Conservation (phyloP, 805 yeast species). For the Candida maltosa region DNA sequence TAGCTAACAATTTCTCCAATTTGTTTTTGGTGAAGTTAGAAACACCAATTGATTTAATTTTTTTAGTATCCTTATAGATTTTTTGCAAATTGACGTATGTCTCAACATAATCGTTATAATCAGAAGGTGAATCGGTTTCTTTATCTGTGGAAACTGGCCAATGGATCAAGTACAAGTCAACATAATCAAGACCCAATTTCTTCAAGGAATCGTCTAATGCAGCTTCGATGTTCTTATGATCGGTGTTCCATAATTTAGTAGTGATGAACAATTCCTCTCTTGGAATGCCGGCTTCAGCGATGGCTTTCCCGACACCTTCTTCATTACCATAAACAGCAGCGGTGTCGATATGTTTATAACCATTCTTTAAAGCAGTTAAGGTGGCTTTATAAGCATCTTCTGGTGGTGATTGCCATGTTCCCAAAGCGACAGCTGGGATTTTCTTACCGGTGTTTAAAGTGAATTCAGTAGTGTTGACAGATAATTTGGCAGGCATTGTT, state of each 20-base stretch:
- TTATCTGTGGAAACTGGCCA: slow-evolving; percentile 62
- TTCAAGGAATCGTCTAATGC: slow-evolving; percentile 59
- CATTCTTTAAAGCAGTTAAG: slow-evolving; percentile 55
- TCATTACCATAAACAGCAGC: slow-evolving; percentile 71
- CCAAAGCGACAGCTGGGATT: slow-evolving; percentile 70
- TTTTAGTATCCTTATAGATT: slow-evolving; percentile 47
- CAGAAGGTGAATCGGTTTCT: slow-evolving; percentile 21
- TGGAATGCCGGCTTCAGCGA: slow-evolving; percentile 56
- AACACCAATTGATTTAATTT: slow-evolving; percentile 69
- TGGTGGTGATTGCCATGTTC: slow-evolving; percentile 64
- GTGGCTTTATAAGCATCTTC: slow-evolving; percentile 55
- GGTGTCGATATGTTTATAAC: slow-evolving; percentile 77
- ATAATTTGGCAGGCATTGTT: slow-evolving; percentile 4
- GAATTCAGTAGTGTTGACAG: slow-evolving; percentile 11
- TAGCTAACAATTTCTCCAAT: slow-evolving; percentile 42
- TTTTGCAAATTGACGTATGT: slow-evolving; percentile 46
- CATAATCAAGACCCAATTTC: slow-evolving; percentile 68
- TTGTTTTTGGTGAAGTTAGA: slow-evolving; percentile 60
- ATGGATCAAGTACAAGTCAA: slow-evolving; percentile 76
- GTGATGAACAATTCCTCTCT: slow-evolving; percentile 67
- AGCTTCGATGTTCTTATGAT: slow-evolving; percentile 47
- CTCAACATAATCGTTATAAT: slow-evolving; percentile 28
- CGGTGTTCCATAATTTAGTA: slow-evolving; percentile 64
- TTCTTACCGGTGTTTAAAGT: slow-evolving; percentile 58
- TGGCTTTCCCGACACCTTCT: slow-evolving; percentile 54